Evolutionary conservation across 2,329 filamentous ascomycete genomes (phyloP), one percentile per base, ranked within the genome.

Genomic region (Tolypocladium endophyticum): DNA sequence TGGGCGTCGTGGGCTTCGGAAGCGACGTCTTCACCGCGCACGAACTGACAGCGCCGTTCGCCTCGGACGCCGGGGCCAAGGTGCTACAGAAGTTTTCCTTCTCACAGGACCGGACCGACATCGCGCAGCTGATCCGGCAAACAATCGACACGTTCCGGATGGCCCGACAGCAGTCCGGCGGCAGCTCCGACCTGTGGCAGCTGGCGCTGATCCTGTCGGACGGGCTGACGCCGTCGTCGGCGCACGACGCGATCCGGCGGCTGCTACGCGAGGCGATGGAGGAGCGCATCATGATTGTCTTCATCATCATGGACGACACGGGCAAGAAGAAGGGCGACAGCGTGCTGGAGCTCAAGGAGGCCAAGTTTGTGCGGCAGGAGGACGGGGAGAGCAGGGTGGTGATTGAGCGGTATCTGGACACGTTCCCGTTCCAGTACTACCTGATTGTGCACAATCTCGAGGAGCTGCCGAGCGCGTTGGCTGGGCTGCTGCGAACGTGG

Each of bases 341-440:
- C 67, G 95, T 99, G 62, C 75, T 97, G 68, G 92, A 97, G 71
- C 80, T 97, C 67, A 91, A 92, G 72, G 88, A 92, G 73, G 93
- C 92, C 43, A 86, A 86, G 70, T 97, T 97, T 70, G 83, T 88
- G 64, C 83, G 82, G 61, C 87, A 90, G 33, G 55, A 43, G 69
- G 79, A 74, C 66, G 74, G 83, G 73, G 76, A 86, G 76, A 76
- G 87, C 62, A 82, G 86, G 68, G 84, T 97, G 59, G 87, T 88
- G 67, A 92, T 95, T 73, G 88, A 91, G 77, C 86, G 90, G 68
- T 99, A 99, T 72, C 82, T 99, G 66, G 95, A 99, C 72, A 88
- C 87, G 9, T 99, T 99, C 74, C 94, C 95, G 0, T 99, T 99
- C 77, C 87, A 89, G 72, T 99, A 97, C 77, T 99, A 97, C 72